These are phyloP conservation scores for Tympanopsis confertula DNA, from an alignment of 2,329 filamentous ascomycete species.

Conservation along the genomic window DNA sequence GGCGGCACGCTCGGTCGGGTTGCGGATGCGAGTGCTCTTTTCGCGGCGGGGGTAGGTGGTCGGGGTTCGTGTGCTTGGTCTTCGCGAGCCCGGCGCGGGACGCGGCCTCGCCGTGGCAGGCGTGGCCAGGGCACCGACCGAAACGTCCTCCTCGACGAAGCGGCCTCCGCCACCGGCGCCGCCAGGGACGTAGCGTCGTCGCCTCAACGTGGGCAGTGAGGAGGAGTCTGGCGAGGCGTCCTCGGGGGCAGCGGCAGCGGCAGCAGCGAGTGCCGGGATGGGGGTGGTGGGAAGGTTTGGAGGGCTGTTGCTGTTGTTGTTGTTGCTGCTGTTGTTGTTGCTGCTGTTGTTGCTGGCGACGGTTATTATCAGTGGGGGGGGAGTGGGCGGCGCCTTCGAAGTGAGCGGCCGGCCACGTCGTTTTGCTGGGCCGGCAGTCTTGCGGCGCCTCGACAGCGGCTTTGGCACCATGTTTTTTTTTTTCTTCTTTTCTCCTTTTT, in stretches of 20 bases:
- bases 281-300: too few species aligned
- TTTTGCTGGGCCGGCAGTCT: too few species aligned
- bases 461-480: too few species aligned
- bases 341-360: too few species aligned
- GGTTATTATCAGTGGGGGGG: too few species aligned
- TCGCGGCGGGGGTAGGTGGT: slow-evolving; percentile 40
- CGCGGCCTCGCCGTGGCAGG: slow-evolving; percentile 39
- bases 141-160: slow-evolving; percentile 12
- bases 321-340: too few species aligned
- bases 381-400: too few species aligned
- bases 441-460: too few species aligned
- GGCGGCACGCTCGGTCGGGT: slow-evolving; percentile 34
- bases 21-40: slow-evolving; percentile 42
- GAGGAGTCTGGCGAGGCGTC: slow-evolving; percentile 4
- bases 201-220: neutral
- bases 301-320: too few species aligned
- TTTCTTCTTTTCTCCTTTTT: too few species aligned
- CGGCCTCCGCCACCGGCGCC: neutral
- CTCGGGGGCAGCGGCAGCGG: neutral
- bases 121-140: slow-evolving; percentile 34
- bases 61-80: slow-evolving; percentile 28
- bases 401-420: too few species aligned
- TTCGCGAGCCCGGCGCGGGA: slow-evolving; percentile 33
- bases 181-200: neutral
- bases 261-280: neutral